Conservation (phyloP, 2,329 filamentous ascomycete genomes). For the Aspergillus quadricinctus region DNA sequence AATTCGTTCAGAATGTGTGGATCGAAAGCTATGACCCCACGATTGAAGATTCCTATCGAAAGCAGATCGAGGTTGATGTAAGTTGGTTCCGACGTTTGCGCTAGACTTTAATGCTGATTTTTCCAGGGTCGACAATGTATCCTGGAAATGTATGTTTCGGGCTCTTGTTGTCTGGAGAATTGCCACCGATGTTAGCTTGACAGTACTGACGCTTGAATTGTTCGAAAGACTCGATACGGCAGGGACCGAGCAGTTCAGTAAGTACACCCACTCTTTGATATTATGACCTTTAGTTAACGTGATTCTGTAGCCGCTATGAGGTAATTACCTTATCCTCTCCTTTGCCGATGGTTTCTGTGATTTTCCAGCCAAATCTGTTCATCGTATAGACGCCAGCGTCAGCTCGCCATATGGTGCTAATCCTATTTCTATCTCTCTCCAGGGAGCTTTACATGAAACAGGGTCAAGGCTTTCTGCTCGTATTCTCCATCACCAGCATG, state of each 20-base stretch:
- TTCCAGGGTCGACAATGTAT: constrained; percentile 77
- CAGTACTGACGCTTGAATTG: constrained; percentile 3
- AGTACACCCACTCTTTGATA: constrained; percentile 33
- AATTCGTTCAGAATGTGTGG: constrained; percentile 93
- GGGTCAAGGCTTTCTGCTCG: constrained; percentile 83
- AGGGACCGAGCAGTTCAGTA: constrained; percentile 89
- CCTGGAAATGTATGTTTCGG: constrained; percentile 71
- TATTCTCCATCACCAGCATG: constrained; percentile 84
- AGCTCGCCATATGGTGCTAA: background rate
- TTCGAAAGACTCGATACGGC: constrained; percentile 71
- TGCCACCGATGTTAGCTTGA: background rate
- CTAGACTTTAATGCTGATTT: constrained; percentile 18
- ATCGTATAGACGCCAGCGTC: background rate
- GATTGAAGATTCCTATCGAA: constrained; percentile 83
- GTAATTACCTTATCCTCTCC: constrained; percentile 33
- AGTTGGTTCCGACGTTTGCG: constrained; percentile 36
- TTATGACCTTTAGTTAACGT: constrained; percentile 12
- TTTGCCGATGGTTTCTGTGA: background rate
- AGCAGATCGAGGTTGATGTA: constrained; percentile 86
- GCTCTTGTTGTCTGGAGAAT: background rate
- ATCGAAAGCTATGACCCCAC: constrained; percentile 88
- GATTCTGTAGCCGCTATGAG: constrained; percentile 50
- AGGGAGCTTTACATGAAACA: constrained; percentile 90
- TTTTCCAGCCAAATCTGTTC: background rate
- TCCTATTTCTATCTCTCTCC: constrained; percentile 10